A percentile compares a stretch with the other conserved stretches of the same genome.
These are phyloP conservation scores for Colletotrichum navitas DNA, from an alignment of 2,329 filamentous ascomycete genomes.

Conservation along the genomic window DNA sequence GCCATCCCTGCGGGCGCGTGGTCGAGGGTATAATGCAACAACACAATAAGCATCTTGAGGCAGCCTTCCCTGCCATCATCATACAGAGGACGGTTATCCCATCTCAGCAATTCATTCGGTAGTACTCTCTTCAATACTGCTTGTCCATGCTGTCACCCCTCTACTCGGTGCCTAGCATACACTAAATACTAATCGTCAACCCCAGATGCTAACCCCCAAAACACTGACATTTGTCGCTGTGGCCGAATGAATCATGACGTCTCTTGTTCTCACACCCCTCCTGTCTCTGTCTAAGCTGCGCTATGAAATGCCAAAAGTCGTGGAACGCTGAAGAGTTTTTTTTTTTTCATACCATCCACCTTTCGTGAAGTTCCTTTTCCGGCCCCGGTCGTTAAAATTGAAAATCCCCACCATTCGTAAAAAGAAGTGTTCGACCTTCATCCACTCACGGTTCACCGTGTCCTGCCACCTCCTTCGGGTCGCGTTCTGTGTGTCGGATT, in stretches of 20 bases:
- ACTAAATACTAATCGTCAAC: not conserved
- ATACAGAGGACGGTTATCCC: not conserved
- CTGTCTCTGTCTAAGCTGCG: conserved; percentile 35
- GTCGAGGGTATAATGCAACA: not conserved
- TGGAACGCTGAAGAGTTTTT: conserved; percentile 31
- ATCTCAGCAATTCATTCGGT: not conserved
- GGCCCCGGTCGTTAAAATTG: conserved; percentile 17
- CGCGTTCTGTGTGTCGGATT: conserved; percentile 8
- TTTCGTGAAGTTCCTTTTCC: conserved; percentile 33
- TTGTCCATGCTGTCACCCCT: not conserved
- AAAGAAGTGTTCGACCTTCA: not conserved
- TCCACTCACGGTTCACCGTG: conserved; percentile 9
- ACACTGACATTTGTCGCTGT: not conserved
- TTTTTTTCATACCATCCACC: conserved; percentile 29
- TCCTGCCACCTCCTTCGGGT: conserved; percentile 18
- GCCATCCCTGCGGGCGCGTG: conserved; percentile 2
- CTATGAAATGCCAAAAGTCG: conserved; percentile 40
- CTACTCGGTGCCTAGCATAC: conserved; percentile 27
- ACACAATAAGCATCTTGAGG: not conserved
- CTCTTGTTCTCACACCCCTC: not conserved
- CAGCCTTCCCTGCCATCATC: not conserved
- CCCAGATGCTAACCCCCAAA: not conserved
- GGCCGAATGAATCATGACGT: conserved; percentile 14
- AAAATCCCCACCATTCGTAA: conserved; percentile 25
- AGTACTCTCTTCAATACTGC: conserved; percentile 20